A percentile compares a stretch with the other conserved stretches of the same genome.
Evolutionary conservation across 2,329 filamentous ascomycete genomes (phyloP).

Genomic region (Xylaria sp.): DNA sequence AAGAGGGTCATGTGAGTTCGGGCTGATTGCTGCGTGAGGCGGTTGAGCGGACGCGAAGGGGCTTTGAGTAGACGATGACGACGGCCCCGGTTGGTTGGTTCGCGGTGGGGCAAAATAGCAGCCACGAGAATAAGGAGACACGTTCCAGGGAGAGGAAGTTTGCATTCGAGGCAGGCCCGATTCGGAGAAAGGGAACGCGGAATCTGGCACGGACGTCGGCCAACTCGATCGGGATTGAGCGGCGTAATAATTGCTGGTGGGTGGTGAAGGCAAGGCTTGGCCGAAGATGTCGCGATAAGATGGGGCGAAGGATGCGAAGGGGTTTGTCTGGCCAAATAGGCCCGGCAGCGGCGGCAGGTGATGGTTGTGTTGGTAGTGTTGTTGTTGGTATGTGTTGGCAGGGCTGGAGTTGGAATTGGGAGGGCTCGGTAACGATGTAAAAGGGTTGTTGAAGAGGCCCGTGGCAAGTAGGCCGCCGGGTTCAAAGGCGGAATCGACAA

Average conservation of each 20-base stretch:
- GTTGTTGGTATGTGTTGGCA: not conserved
- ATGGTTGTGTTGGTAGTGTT: not conserved
- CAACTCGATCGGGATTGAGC: not conserved
- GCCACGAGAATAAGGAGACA: conserved; percentile 1
- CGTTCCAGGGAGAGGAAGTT: not conserved
- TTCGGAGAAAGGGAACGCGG: conserved; percentile 1
- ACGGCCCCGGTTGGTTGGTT: conserved; percentile 12
- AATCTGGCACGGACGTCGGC: not conserved
- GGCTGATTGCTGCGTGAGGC: conserved; percentile 7
- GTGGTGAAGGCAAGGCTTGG: not conserved
- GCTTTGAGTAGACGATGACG: conserved; percentile 5
- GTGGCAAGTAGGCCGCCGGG: not conserved
- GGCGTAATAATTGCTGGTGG: not conserved
- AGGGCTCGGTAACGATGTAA: not conserved
- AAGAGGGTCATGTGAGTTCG: not conserved
- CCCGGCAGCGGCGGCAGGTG: not conserved
- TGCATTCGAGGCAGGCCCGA: not conserved
- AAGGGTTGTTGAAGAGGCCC: not conserved
- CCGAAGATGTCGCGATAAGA: not conserved
- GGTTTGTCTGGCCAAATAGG: not conserved
- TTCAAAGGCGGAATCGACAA: conserved; percentile 7
- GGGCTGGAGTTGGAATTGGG: not conserved
- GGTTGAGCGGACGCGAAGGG: not conserved
- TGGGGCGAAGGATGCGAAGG: not conserved
- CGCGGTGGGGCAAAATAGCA: conserved; percentile 6